phyloP scores from a whole-genome alignment of 768 basidiomycete genomes.

The Cytidiella melzeri region DNA sequence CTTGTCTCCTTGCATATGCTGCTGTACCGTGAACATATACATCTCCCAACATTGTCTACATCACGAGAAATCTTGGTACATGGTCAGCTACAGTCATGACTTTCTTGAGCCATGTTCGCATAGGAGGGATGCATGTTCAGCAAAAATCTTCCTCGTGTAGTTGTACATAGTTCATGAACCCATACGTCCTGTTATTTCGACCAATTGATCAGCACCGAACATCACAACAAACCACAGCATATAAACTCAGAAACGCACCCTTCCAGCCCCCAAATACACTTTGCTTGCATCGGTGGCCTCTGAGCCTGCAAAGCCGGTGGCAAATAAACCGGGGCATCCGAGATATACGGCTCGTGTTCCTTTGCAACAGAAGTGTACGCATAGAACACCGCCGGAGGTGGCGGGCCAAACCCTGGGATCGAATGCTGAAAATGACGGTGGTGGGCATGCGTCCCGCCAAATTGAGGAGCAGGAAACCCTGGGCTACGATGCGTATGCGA shows the following conservation, averaged over 20 bases:
- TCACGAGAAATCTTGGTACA: neutral
- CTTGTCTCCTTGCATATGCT: too few species aligned
- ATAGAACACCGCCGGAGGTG: conserved; percentile 36
- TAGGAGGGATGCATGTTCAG: too few species aligned
- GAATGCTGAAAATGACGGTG: neutral
- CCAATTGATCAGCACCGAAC: neutral
- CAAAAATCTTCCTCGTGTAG: conserved; percentile 32
- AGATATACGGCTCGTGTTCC: conserved; percentile 33
- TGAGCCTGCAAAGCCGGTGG: conserved; percentile 16
- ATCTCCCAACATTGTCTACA: neutral
- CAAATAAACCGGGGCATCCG: conserved; percentile 26
- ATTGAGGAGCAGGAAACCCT: conserved; percentile 9
- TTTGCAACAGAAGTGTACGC: conserved; percentile 34
- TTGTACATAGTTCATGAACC: conserved; percentile 34
- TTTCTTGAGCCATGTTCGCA: too few species aligned
- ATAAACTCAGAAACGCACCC: conserved; percentile 19
- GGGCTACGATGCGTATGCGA: neutral
- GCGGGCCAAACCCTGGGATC: conserved; percentile 11
- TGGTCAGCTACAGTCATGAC: neutral
- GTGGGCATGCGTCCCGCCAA: conserved; percentile 8
- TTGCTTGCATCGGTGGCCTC: conserved; percentile 9
- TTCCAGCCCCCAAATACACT: conserved; percentile 25
- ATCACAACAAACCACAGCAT: neutral
- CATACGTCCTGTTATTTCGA: conserved; percentile 23
- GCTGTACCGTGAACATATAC: too few species aligned